Base-by-base conservation (phyloP, 2,329 filamentous ascomycete genomes). In the Coniella vitis region DNA sequence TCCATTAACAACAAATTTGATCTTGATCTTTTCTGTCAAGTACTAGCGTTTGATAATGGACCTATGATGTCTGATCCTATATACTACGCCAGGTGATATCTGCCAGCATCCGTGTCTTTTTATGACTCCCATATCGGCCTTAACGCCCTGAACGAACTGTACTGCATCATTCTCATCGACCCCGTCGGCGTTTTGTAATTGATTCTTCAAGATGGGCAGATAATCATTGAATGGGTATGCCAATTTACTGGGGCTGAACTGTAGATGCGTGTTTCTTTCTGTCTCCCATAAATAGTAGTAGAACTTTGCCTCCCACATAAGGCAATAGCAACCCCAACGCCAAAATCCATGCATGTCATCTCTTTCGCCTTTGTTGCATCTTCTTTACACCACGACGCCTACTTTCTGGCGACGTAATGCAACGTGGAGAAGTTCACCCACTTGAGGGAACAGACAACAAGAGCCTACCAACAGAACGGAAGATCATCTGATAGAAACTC, bases 401-500 rank as follows among this genome's bases (percentile, higher is more conserved):
- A 29, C 10, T 5, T 29, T 10, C 25, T 29, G 25, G 25, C 25
- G 25, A 29, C 25, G 25, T 29, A 10, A 17, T 40, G 39, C 20
- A 31, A 17, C 7, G 17, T 5, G 19, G 34, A 25, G 16, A 17
- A 12, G 20, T 5, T 29, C 25, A 5, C 25, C 25, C 25, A 29
- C 22, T 14, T 22, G 16, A 22, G 7, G n/a, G 10, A 13, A 4
- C 13, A 31, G 5, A 16, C 3, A 41, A 5, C 22, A n/a, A 4
- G 14, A 16, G 12, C 17, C 37, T 5, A 14, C 32, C 20, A 34
- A 8, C 10, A 10, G 12, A 7, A 10, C 10, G 17, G 14, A 29
- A 10, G 25, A 34, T 69, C 68, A 86, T 56, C 86, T 78, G 55
- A 89, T 80, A 38, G 81, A 83, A 49, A 87, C 82, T 47, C 86